These are phyloP conservation scores for Metarhizium guizhouense DNA, from an alignment of 2,329 filamentous ascomycete species.

Conservation along the genomic window DNA sequence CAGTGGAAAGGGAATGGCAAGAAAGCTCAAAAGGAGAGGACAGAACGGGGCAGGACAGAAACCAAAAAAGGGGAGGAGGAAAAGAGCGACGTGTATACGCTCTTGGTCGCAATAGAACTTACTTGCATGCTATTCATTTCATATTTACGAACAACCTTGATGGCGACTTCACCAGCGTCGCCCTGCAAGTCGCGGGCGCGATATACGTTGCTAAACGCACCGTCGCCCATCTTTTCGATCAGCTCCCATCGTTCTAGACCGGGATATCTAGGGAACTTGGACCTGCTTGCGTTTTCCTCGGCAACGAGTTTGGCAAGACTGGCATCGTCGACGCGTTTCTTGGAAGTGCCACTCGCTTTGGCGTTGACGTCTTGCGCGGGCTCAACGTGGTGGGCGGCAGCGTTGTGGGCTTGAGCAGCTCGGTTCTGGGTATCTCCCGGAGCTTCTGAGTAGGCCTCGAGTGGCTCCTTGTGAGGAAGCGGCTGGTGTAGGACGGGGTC, in stretches of 20 bases:
- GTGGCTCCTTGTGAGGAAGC: constrained; percentile 34
- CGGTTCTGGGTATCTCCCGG: constrained; percentile 55
- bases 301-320: constrained; percentile 80
- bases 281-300: constrained; percentile 79
- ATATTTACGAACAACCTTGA: constrained; percentile 98
- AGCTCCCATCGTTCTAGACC: constrained; percentile 60
- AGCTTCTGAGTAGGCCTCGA: constrained; percentile 53
- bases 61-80: constrained; percentile 8
- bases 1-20: constrained; percentile 4
- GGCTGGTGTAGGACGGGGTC: constrained; percentile 33
- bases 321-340: constrained; percentile 43
- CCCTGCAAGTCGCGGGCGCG: constrained; percentile 69
- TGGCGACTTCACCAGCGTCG: constrained; percentile 72
- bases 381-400: constrained; percentile 53
- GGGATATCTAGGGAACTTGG: constrained; percentile 64
- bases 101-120: constrained; percentile 36
- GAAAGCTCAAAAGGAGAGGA: constrained; percentile 10
- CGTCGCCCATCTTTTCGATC: constrained; percentile 96
- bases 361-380: constrained; percentile 45
- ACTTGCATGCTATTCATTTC: constrained; percentile 99
- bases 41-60: constrained; percentile 9
- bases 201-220: constrained; percentile 98
- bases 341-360: constrained; percentile 14
- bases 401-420: constrained; percentile 58
- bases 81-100: constrained; percentile 11